Percentiles rank a stretch among this genome's conserved stretches.
phyloP scores from a whole-genome alignment of 192 early-diverging fungal species.

The Chytriomyces confervae region DNA sequence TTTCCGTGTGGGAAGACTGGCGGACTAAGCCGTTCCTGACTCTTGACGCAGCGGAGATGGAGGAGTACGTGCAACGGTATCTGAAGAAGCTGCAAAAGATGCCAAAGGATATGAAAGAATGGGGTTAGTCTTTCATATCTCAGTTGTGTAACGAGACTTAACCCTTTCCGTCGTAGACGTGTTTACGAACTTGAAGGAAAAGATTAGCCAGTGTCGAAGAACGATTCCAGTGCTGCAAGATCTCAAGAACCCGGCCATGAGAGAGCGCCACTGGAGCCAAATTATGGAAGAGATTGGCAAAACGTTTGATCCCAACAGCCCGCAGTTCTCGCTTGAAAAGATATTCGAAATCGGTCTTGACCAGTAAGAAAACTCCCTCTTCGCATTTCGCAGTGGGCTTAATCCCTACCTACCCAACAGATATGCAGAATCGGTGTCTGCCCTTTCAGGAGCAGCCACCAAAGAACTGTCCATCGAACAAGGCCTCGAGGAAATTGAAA shows the following conservation, averaged over 20 bases:
- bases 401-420: background rate
- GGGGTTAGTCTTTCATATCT: slow-evolving; percentile 29
- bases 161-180: slow-evolving; percentile 42
- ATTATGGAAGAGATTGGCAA: slow-evolving; percentile 69
- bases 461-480: slow-evolving; percentile 67
- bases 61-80: slow-evolving; percentile 60
- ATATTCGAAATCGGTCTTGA: slow-evolving; percentile 62
- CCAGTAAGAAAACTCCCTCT: slow-evolving; percentile 35
- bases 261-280: slow-evolving; percentile 64
- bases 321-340: slow-evolving; percentile 63
- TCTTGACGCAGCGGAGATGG: slow-evolving; percentile 58
- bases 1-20: slow-evolving; percentile 53
- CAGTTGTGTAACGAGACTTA: background rate
- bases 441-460: slow-evolving; percentile 56
- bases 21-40: slow-evolving; percentile 53
- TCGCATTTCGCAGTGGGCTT: background rate
- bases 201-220: slow-evolving; percentile 57
- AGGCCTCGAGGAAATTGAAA: slow-evolving; percentile 52
- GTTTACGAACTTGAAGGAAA: slow-evolving; percentile 54
- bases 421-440: slow-evolving; percentile 56
- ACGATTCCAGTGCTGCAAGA: slow-evolving; percentile 62
- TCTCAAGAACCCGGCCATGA: slow-evolving; percentile 59
- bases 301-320: slow-evolving; percentile 50
- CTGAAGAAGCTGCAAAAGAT: slow-evolving; percentile 58
- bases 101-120: slow-evolving; percentile 63